Conservation (phyloP, 1,139 yeast genomes). For the Candida tropicalis region DNA sequence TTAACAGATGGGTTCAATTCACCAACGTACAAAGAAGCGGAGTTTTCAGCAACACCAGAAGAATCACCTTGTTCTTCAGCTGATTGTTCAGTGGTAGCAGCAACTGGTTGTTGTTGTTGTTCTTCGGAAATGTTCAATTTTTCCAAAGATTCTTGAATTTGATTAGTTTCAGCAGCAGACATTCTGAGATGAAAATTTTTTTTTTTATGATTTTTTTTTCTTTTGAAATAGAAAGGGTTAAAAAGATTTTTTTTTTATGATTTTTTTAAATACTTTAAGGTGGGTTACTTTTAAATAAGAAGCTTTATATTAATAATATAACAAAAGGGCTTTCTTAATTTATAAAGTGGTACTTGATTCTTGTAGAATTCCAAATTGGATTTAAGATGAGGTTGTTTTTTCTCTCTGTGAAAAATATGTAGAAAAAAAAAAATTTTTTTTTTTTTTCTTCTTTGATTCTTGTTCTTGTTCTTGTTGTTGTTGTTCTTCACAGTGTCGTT, state of each 20-base stretch:
- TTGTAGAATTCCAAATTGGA: constrained; percentile 6
- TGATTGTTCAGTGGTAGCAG: constrained; percentile 24
- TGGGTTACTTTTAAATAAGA: constrained; percentile 7
- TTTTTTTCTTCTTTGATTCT: not conserved
- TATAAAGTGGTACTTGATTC: constrained; percentile 6
- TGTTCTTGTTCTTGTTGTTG: not conserved
- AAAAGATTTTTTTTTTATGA: constrained; percentile 9
- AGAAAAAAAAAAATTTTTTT: not conserved
- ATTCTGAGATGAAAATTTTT: constrained; percentile 22
- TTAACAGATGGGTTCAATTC: constrained; percentile 92
- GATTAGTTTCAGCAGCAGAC: constrained; percentile 55
- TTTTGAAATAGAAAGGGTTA: constrained; percentile 6
- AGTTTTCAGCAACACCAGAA: constrained; percentile 48
- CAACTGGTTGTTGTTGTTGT: constrained; percentile 13
- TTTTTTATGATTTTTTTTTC: constrained; percentile 15
- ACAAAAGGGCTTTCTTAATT: constrained; percentile 7
- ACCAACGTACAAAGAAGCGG: constrained; percentile 95
- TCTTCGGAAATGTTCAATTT: constrained; percentile 47
- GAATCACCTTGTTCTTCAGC: constrained; percentile 33
- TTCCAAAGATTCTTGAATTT: constrained; percentile 59
- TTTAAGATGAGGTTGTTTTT: constrained; percentile 7
- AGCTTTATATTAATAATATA: constrained; percentile 1
- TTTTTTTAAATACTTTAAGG: constrained; percentile 10
- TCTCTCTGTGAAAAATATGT: no score
- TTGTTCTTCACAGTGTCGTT: not conserved